These are phyloP conservation scores for Trametes gibbosa DNA, from an alignment of 768 basidiomycete species.

Conservation along the genomic window DNA sequence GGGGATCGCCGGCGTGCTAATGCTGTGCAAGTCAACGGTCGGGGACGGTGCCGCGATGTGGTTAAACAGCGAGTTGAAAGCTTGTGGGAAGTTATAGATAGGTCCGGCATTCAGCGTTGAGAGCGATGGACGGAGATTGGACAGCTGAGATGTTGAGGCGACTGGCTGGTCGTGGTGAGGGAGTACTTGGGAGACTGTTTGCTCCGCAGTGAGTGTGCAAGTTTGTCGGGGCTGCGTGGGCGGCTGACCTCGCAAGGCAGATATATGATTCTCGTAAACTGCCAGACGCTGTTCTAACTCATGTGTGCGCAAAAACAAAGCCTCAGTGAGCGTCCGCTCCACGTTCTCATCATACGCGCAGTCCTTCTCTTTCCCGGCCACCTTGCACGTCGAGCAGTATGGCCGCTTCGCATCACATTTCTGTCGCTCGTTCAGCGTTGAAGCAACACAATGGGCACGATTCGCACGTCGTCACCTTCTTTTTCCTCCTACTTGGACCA, in stretches of 20 bases:
- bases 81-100: slow-evolving; percentile 10
- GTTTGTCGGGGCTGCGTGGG: neutral
- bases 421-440: slow-evolving; percentile 4
- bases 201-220: neutral
- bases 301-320: slow-evolving; percentile 18
- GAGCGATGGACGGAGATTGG: neutral
- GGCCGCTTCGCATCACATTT: slow-evolving; percentile 29
- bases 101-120: neutral
- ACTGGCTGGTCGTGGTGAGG: neutral
- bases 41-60: slow-evolving; percentile 10
- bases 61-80: slow-evolving; percentile 5
- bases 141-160: slow-evolving; percentile 1
- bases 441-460: too few species aligned
- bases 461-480: slow-evolving; percentile 21
- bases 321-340: slow-evolving; percentile 18
- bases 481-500: slow-evolving; percentile 21
- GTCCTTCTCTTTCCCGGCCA: slow-evolving; percentile 24
- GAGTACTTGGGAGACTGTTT: neutral
- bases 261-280: slow-evolving; percentile 12
- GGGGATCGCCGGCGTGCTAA: slow-evolving; percentile 4
- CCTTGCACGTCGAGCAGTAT: slow-evolving; percentile 24
- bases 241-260: slow-evolving; percentile 5
- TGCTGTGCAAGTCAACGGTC: slow-evolving; percentile 5
- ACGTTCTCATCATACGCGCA: slow-evolving; percentile 27
- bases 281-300: slow-evolving; percentile 23